phyloP scores from a whole-genome alignment of 2,329 filamentous ascomycete species.

The Colletotrichum australisinense region DNA sequence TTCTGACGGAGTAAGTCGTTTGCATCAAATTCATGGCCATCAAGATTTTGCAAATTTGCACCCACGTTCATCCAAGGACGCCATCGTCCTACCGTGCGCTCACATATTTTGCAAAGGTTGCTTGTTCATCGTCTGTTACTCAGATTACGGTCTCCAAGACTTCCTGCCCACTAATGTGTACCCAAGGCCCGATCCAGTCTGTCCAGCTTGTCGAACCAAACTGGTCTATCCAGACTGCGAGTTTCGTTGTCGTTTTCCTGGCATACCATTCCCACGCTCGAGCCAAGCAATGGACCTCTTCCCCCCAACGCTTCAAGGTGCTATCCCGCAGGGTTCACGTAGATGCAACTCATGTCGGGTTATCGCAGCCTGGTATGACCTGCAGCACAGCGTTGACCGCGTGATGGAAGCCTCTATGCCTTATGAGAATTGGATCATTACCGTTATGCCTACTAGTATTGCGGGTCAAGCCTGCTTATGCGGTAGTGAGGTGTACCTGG shows the following conservation, averaged over 20 bases:
- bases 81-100: constrained; percentile 14
- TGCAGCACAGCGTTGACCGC: background rate
- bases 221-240: background rate
- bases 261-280: constrained; percentile 9
- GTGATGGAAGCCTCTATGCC: background rate
- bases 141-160: background rate
- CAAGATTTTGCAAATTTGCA: background rate
- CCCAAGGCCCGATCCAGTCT: background rate
- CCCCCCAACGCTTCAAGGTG: background rate
- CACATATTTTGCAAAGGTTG: constrained; percentile 21
- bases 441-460: background rate
- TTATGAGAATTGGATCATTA: background rate
- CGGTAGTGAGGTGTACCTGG: background rate
- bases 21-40: background rate
- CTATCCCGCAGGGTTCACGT: background rate
- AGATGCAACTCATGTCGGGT: background rate
- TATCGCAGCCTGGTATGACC: background rate
- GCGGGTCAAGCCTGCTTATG: background rate
- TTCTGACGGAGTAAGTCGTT: background rate
- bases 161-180: background rate
- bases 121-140: background rate
- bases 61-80: background rate
- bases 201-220: background rate
- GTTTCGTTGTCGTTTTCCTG: background rate
- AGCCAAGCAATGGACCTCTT: background rate